Evolutionary conservation across 78 protist species (phyloP).

Genomic region (Dictyostelium purpureum): DNA sequence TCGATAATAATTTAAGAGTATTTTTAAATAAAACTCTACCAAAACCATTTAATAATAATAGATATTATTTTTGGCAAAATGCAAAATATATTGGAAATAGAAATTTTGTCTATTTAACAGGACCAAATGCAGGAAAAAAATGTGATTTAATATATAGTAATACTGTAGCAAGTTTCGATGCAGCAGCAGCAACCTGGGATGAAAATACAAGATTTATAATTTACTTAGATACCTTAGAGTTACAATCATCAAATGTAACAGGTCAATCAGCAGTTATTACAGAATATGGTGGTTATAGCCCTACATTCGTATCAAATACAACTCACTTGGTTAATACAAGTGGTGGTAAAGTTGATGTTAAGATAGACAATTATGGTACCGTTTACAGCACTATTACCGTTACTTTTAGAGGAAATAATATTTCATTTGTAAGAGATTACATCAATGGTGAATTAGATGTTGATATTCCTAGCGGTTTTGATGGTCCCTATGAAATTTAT

Average conservation of each 20-base stretch:
- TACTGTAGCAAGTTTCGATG: background rate
- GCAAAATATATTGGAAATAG: background rate
- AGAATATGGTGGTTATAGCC: slow-evolving; percentile 15
- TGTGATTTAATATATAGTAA: background rate
- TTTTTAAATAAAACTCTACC: slow-evolving; percentile 29
- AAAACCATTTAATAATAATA: background rate
- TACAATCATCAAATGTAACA: background rate
- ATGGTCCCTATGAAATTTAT: slow-evolving; percentile 15
- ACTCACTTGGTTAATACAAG: background rate
- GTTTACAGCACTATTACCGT: background rate
- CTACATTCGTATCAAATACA: background rate
- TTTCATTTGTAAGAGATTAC: background rate
- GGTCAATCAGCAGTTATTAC: background rate
- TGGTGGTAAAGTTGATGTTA: slow-evolving; percentile 1
- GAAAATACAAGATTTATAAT: background rate
- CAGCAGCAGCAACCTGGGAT: background rate
- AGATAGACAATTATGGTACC: slow-evolving; percentile 33
- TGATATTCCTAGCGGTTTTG: background rate
- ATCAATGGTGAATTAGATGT: background rate
- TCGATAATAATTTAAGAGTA: background rate
- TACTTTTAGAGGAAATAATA: background rate
- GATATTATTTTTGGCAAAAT: slow-evolving; percentile 9
- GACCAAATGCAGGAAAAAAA: background rate
- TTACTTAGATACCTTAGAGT: background rate
- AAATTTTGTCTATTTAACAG: background rate